phyloP scores from a whole-genome alignment of 805 yeast species.

The Zygosaccharomyces rouxii region DNA sequence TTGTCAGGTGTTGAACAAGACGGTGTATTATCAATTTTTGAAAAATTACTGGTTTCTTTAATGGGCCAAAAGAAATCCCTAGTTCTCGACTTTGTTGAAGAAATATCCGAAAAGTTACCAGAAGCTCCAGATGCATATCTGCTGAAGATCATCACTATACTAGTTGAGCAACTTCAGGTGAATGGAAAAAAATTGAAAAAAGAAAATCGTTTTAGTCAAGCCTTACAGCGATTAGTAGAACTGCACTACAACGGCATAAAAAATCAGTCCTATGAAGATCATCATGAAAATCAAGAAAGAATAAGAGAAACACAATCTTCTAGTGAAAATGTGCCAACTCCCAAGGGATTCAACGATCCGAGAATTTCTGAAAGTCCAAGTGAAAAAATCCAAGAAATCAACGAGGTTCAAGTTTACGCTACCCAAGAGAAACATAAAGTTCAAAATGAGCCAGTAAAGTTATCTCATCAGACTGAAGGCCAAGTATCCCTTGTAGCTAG shows the following conservation, averaged over 20 bases:
- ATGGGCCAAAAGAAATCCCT: constrained; percentile 3
- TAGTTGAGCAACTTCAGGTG: background rate
- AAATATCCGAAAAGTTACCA: background rate
- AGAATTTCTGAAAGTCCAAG: background rate
- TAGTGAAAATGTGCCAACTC: background rate
- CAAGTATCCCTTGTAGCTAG: background rate
- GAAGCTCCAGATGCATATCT: background rate
- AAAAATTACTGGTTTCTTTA: constrained; percentile 1
- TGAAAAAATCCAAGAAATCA: background rate
- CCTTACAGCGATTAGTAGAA: background rate
- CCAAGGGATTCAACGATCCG: background rate
- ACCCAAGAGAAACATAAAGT: background rate
- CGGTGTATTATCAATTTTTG: background rate
- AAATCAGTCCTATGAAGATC: background rate
- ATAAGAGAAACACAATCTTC: background rate
- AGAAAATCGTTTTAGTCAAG: background rate
- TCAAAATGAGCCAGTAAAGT: background rate
- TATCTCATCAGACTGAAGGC: background rate
- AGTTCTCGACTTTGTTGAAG: constrained; percentile 2
- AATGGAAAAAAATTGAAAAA: background rate
- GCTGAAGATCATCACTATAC: background rate
- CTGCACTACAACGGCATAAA: background rate
- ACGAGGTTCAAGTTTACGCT: constrained; percentile 1
- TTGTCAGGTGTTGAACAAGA: constrained; percentile 1
- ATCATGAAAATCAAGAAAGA: background rate